Evolutionary conservation across 495 filamentous ascomycete genomes (phyloP), one percentile per base, ranked within the genome.

Genomic region (Xylaria telfairii): DNA sequence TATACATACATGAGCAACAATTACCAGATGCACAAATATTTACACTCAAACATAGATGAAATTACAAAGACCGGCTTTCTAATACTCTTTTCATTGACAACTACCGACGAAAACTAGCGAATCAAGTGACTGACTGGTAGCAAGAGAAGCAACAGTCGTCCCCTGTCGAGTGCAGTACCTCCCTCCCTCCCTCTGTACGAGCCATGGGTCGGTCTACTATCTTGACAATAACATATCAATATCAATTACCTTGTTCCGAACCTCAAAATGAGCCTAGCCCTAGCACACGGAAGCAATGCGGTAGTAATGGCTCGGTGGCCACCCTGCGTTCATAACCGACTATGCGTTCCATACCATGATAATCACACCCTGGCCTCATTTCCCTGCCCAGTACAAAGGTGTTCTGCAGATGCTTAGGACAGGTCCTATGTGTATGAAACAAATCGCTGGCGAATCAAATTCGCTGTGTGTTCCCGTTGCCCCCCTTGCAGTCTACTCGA

Each of bases 361-460:
- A 39, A 69, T 17, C 41, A 51, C 34, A 42, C 10, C 21, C 39
- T 44, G 34, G 32, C 32, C 34, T 60, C 44, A 44, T 26, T 15
- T 10, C 54, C 59, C 28, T 7, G 2, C 30, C 34, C 56, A 15
- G 37, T 54, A 69, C 57, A 54, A n/a, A 69, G 34, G 34, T 37
- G 32, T 30, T 54, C 47, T 17, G 46, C 34, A 51, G 67, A 61
- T 68, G 54, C 42, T 68, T 46, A 5, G 1, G 24, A 46, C 42
- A 69, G 42, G 19, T 30, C 41, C 56, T 28, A 39, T 42, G 57
- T 21, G 12, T 39, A 51, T 41, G 47, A 51, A 62, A 54, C n/a
- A 69, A 63, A 69, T 62, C 67, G 57, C 57, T 42, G 46, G 6
- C n/a, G 42, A 63, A 63, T 37, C 67, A 54, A 56, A 34, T 30